Evolutionary conservation across 192 early-diverging fungal genomes (phyloP).

Genomic region (Endogone sp.): DNA sequence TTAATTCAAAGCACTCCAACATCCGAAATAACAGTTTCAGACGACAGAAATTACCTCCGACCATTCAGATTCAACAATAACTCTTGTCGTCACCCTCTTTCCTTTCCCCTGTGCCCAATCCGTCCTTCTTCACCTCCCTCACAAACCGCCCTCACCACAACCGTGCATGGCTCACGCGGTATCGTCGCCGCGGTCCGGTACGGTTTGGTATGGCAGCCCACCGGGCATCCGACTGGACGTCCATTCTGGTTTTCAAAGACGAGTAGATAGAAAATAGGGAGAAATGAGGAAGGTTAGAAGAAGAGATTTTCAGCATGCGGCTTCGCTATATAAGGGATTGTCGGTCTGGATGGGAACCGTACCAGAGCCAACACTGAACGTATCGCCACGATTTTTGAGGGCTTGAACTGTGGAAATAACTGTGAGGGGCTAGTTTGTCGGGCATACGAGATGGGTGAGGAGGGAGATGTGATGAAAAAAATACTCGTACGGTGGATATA

Average conservation of each 20-base stretch:
- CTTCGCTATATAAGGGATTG: too few relatives aligned
- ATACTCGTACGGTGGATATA: not conserved
- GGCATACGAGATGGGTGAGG: conserved; percentile 19
- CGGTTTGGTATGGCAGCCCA: not conserved
- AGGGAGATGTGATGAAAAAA: not conserved
- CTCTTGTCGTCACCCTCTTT: too few relatives aligned
- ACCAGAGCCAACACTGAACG: conserved; percentile 30
- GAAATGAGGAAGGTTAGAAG: not conserved
- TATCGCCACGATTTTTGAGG: conserved; percentile 44
- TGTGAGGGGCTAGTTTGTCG: conserved; percentile 34
- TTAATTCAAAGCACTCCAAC: too few relatives aligned
- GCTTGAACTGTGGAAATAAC: conserved; percentile 41
- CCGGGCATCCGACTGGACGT: not conserved
- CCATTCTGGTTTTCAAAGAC: not conserved
- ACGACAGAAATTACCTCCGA: too few relatives aligned
- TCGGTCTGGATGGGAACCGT: not conserved
- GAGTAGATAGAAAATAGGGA: not conserved
- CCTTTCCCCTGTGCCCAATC: too few relatives aligned
- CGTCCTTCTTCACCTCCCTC: too few relatives aligned
- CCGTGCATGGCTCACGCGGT: not conserved
- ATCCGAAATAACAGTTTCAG: too few relatives aligned
- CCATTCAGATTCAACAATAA: too few relatives aligned
- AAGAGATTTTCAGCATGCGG: too few relatives aligned
- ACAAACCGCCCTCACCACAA: too few relatives aligned
- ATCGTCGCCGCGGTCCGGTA: not conserved